These are phyloP conservation scores for Linnemannia hyalina DNA, from an alignment of 192 early-diverging fungal genomes.

Conservation along the genomic window DNA sequence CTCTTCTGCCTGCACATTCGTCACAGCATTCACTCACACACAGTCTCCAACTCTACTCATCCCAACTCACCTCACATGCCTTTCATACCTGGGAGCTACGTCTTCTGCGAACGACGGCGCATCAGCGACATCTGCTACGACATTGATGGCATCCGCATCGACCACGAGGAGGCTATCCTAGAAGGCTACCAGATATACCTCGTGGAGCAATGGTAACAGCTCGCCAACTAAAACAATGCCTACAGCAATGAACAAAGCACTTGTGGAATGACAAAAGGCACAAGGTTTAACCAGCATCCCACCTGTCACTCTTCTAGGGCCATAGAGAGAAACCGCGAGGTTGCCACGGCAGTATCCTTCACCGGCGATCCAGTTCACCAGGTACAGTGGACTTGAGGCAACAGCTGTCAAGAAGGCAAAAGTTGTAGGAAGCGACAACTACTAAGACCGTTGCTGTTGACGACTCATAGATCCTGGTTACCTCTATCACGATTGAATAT, in stretches of 20 bases:
- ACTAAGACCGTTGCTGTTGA: neutral
- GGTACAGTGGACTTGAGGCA: neutral
- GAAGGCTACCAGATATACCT: constrained; percentile 56
- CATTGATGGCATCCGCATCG: constrained; percentile 43
- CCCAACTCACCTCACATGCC: constrained; percentile 5
- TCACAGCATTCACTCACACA: neutral
- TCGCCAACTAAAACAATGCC: neutral
- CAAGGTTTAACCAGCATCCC: neutral
- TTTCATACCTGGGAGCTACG: constrained; percentile 32
- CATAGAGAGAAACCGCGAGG: constrained; percentile 53
- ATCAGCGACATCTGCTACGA: constrained; percentile 39
- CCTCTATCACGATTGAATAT: constrained; percentile 38
- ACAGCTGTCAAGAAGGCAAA: neutral
- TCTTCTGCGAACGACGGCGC: constrained; percentile 46
- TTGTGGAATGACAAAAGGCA: neutral
- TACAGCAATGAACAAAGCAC: neutral
- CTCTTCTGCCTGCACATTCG: neutral
- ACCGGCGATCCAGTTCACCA: constrained; percentile 48
- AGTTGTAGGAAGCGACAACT: neutral
- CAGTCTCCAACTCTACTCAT: too few species aligned
- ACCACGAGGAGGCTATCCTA: constrained; percentile 20
- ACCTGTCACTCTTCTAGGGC: constrained; percentile 5
- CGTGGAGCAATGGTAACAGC: constrained; percentile 52
- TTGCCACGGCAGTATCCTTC: constrained; percentile 47
- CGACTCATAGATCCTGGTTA: constrained; percentile 21